A percentile compares a stretch with the other conserved stretches of the same genome.
Conservation (phyloP, 2,329 filamentous ascomycete species). For the Leptosphaerulina australis region DNA sequence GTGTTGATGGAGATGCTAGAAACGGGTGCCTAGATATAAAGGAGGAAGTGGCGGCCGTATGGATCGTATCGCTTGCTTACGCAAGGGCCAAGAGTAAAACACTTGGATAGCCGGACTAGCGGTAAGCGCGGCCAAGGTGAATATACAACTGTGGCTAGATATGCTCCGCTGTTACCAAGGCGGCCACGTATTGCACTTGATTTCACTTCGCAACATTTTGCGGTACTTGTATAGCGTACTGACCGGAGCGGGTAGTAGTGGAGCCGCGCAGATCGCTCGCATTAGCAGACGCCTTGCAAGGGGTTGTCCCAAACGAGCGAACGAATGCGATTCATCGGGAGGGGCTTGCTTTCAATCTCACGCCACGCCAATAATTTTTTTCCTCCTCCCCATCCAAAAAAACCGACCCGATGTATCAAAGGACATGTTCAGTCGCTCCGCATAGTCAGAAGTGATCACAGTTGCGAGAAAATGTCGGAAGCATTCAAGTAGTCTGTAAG, state of each 20-base stretch:
- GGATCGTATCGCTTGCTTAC: constrained; percentile 1
- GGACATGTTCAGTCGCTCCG: no score
- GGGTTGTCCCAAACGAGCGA: constrained; percentile 3
- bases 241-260: background rate
- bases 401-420: no score
- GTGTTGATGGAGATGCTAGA: constrained; percentile 2
- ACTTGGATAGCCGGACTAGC: background rate
- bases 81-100: constrained; percentile 8
- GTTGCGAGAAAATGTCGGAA: background rate
- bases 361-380: no score
- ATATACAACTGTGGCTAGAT: background rate
- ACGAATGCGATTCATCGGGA: constrained; percentile 6
- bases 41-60: background rate
- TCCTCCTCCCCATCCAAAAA: no score
- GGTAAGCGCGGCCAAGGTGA: background rate
- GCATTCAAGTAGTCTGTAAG: no score
- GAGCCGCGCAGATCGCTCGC: background rate
- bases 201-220: no score
- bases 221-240: background rate
- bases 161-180: no score
- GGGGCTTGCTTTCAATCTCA: no score
- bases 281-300: background rate
- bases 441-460: no score
- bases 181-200: no score
- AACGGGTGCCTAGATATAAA: constrained; percentile 8